Evolutionary conservation across 2,329 filamentous ascomycete genomes (phyloP), one percentile per base, ranked within the genome.

Genomic region (Allantophomopsis cytisporea): DNA sequence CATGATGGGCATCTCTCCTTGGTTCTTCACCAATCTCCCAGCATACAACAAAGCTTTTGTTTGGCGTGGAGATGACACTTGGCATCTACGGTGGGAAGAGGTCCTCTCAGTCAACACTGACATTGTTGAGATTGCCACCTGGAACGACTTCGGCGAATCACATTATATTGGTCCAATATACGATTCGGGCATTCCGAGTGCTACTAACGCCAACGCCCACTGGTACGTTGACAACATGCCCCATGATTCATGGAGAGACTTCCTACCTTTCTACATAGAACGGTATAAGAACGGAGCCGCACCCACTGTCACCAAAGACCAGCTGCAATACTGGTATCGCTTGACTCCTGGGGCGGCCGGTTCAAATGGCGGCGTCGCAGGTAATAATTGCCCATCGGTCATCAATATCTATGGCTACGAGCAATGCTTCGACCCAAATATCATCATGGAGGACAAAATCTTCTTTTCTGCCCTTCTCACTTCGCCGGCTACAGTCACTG

Each of bases 61-160:
- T 7, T 79, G 69, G 60, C 72, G 63, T 7, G 68, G 69, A n/a
- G 73, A 77, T 43, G 59, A 65, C 35, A 54, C 78, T 12, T 80
- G 74, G 72, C 66, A 63, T 45, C 60, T 71, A 36, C 67, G 73
- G 4, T 77, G 73, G 73, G 54, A 62, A 31, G 55, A 69, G 39
- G 57, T 64, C 2, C 45, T 65, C 14, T 46, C 57, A 4, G 16
- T 68, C 1, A 47, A 60, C 35, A 64, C 68, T 1, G 55, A 61
- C 21, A 62, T 61, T 14, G 59, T 70, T 14, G 57, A 45, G 47
- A 60, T 62, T 41, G 43, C 64, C 16, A 62, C 62, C 13, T 59
- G 44, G 64, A 69, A 69, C 43, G 68, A 71, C 43, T 70, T 59
- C 40, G 66, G 67, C 7, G 68, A 71, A 47, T 60, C 63, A 1